Evolutionary conservation across 208 protist genomes (phyloP).

Genomic region (Strigomonas culicis): DNA sequence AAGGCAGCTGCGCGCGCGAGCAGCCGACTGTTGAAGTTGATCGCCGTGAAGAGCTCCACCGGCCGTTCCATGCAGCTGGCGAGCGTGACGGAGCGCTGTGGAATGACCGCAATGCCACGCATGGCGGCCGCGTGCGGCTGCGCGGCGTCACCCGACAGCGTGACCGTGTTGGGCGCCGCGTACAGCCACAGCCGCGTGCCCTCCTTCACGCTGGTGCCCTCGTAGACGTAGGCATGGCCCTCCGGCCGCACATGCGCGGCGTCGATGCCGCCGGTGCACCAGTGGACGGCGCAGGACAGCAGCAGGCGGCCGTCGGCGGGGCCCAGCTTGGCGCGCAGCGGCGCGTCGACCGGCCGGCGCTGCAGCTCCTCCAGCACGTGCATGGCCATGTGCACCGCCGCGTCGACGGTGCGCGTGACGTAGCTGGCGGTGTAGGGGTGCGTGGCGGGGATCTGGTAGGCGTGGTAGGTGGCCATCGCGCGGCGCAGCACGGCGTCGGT

Average conservation of each 20-base stretch:
- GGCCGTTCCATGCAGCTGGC: not conserved
- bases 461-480: constrained; percentile 20
- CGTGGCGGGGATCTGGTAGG: constrained; percentile 33
- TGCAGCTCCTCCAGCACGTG: constrained; percentile 30
- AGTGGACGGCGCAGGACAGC: constrained; percentile 47
- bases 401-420: constrained; percentile 29
- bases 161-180: constrained; percentile 33
- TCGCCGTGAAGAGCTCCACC: not conserved
- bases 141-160: constrained; percentile 13
- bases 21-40: not conserved
- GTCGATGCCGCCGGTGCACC: constrained; percentile 26
- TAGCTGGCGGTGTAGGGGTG: constrained; percentile 41
- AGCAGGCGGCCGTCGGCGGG: constrained; percentile 22
- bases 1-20: too few species aligned
- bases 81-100: not conserved
- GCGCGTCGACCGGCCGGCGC: constrained; percentile 25
- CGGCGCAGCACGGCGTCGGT: constrained; percentile 17
- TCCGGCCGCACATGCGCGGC: constrained; percentile 27
- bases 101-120: not conserved
- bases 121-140: not conserved
- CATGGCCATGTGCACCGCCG: constrained; percentile 34
- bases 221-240: constrained; percentile 24
- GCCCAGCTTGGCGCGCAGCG: constrained; percentile 26
- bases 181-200: constrained; percentile 39
- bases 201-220: constrained; percentile 33